Evolutionary conservation across 2,329 filamentous ascomycete genomes (phyloP).

Genomic region (Pseudogymnoascus sp.): DNA sequence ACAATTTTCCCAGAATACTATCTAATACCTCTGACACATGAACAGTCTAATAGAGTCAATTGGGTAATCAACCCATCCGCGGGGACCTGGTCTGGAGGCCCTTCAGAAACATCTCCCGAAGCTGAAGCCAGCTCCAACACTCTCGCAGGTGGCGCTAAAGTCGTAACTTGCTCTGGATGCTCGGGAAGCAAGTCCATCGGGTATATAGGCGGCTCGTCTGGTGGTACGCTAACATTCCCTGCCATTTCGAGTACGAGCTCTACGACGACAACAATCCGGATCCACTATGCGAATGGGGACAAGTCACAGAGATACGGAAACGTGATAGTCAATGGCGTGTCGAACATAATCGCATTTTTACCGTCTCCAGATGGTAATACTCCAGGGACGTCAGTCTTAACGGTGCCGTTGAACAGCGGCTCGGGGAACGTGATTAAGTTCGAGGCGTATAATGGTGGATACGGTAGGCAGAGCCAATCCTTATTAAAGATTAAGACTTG

Average conservation of each 20-base stretch:
- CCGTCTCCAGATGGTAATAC: constrained; percentile 41
- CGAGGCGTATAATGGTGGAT: constrained; percentile 35
- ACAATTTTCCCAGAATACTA: background rate
- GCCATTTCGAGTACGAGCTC: constrained; percentile 39
- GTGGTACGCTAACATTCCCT: constrained; percentile 43
- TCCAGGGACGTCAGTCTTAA: constrained; percentile 42
- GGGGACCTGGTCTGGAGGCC: constrained; percentile 40
- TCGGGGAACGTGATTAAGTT: constrained; percentile 44
- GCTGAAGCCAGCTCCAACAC: constrained; percentile 41
- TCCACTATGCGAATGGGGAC: constrained; percentile 54
- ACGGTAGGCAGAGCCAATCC: constrained; percentile 29
- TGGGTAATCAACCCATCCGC: constrained; percentile 45
- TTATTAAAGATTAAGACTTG: background rate
- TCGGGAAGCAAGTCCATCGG: constrained; percentile 46
- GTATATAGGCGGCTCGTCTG: constrained; percentile 46
- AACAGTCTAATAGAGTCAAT: constrained; percentile 44
- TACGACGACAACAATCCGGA: constrained; percentile 45
- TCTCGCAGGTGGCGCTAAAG: constrained; percentile 40
- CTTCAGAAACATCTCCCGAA: constrained; percentile 44
- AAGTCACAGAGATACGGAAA: constrained; percentile 44
- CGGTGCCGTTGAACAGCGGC: constrained; percentile 43
- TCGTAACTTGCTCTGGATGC: constrained; percentile 45
- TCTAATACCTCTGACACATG: background rate
- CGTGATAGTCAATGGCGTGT: constrained; percentile 50
- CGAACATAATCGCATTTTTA: constrained; percentile 48